Evolutionary conservation across 2,329 filamentous ascomycete genomes (phyloP), one percentile per base, ranked within the genome.

Genomic region (Penicillium frequentans): DNA sequence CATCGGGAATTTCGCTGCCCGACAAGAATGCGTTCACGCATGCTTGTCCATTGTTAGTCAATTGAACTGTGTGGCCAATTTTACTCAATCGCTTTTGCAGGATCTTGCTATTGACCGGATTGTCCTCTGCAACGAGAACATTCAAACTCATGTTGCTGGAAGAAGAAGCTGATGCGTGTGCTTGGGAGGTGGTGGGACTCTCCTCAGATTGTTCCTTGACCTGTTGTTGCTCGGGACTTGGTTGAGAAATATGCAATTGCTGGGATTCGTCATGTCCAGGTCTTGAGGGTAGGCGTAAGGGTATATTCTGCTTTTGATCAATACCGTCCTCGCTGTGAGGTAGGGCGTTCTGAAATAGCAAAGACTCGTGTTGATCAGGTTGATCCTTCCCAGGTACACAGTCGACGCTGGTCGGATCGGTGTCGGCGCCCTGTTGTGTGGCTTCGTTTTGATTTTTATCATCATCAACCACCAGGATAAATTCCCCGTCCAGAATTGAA

Each of bases 21-120:
- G 90, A 88, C 47, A 81, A 82, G 71, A 90, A 93, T 9, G 86
- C 81, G 52, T 82, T 81, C 3, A 90, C 89, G 67, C 92, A 96
- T 65, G 95, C 91, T 69, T 96, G 89, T 4, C 92, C 92, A 60
- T 96, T 96, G 37, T 90, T 82, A 0, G 91, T 91, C 58, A 93
- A 81, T 27, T 83, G 77, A 0, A 95, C 89, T 1, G 81, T 74
- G 64, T 96, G 90, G 0, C 90, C 89, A 1, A 86, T 73, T 67
- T 90, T 93, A 66, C 93, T 89, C 3, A 96, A 73, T 11, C 92
- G 81, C 68, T 96, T 96, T 65, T 87, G 84, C 37, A 96, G 78
- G 37, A 96, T 90, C 62, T 87, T 90, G 74, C 90, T 90, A 63
- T 96, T 96, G 66, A 96, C 86, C 0, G 91, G 90, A 65, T 96